Evolutionary conservation across 169 alveolate species (phyloP), one percentile per base, ranked within the genome.

Genomic region (Perkinsus marinus): DNA sequence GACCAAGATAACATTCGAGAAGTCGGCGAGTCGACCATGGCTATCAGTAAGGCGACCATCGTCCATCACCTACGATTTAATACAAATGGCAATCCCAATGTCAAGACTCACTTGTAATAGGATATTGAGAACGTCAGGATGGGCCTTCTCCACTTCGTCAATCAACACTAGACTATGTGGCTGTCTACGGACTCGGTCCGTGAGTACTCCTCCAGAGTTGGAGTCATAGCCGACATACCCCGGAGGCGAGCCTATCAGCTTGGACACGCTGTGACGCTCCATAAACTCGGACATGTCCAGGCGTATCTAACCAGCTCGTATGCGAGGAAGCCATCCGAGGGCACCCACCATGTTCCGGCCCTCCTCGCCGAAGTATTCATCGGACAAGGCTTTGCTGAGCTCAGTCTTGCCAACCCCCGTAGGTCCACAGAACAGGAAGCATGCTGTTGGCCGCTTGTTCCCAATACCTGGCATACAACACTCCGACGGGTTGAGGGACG

Each of bases 401-500:
- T 97, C 98, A 22, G 98, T 97, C 90, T 97, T 97, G 38, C 98
- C 98, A 26, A 97, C 98, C 37, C 98, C 98, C 6, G 98, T 97
- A 39, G 98, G 98, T 7, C 98, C 98, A n/a, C 96, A 93, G 94
- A 97, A 97, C 95, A 97, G 95, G 89, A 97, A 92, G 38, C 96
- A 95, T n/a, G 97, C 97, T 57, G 79, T 57, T 16, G 79, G 79
- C 22, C 79, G 79, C 22, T 57, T 57, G 79, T 57, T 57, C 30
- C 79, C 79, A 5, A 57, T 30, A 57, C 79, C 79, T 57, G 5
- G 7, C 7, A 26, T 57, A 26, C 9, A 19, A 19, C 79, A 57
- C 9, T 30, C 30, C 7, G 36, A 19, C 5, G 30, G 34, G 79
- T 57, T 7, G 37, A 2, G 0, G 36, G 22, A 57, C 34, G 22